A percentile compares a stretch with the other conserved stretches of the same genome.
Evolutionary conservation across 805 yeast species (phyloP).

Genomic region (Ogataea haglerorum): DNA sequence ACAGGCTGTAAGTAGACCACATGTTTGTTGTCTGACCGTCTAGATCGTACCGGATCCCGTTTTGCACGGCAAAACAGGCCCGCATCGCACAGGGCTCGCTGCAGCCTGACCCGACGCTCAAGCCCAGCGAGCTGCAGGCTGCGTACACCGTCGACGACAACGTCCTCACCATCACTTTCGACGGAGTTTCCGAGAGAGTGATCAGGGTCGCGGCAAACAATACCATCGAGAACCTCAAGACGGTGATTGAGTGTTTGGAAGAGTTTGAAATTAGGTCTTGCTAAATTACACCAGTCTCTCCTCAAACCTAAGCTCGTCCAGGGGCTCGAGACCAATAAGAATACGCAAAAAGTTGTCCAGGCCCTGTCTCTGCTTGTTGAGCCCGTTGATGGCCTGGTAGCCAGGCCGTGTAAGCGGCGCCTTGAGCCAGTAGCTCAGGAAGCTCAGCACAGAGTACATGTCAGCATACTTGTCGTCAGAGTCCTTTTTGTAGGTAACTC

Average conservation of each 20-base stretch:
- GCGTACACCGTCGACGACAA: slow-evolving; percentile 36
- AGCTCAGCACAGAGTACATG: slow-evolving; percentile 81
- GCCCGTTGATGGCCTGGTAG: slow-evolving; percentile 83
- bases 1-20: slow-evolving; percentile 5
- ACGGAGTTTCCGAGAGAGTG: slow-evolving; percentile 66
- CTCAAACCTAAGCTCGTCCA: slow-evolving; percentile 90
- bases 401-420: slow-evolving; percentile 95
- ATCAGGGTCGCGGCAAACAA: slow-evolving; percentile 83
- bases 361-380: slow-evolving; percentile 92
- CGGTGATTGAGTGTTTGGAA: slow-evolving; percentile 77
- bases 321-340: slow-evolving; percentile 84
- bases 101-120: slow-evolving; percentile 77
- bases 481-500: slow-evolving; percentile 73
- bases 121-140: slow-evolving; percentile 60
- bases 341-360: slow-evolving; percentile 87
- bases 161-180: slow-evolving; percentile 45
- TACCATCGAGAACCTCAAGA: slow-evolving; percentile 70
- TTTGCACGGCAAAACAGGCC: slow-evolving; percentile 57
- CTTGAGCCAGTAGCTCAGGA: slow-evolving; percentile 92
- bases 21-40: not conserved
- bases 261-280: slow-evolving; percentile 45
- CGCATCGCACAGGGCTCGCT: slow-evolving; percentile 57
- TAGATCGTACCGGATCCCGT: slow-evolving; percentile 49
- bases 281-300: slow-evolving; percentile 59
- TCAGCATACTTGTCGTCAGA: slow-evolving; percentile 45